These are phyloP conservation scores for Pythium guiyangense DNA, from an alignment of 352 stramenopile genomes.

Conservation along the genomic window DNA sequence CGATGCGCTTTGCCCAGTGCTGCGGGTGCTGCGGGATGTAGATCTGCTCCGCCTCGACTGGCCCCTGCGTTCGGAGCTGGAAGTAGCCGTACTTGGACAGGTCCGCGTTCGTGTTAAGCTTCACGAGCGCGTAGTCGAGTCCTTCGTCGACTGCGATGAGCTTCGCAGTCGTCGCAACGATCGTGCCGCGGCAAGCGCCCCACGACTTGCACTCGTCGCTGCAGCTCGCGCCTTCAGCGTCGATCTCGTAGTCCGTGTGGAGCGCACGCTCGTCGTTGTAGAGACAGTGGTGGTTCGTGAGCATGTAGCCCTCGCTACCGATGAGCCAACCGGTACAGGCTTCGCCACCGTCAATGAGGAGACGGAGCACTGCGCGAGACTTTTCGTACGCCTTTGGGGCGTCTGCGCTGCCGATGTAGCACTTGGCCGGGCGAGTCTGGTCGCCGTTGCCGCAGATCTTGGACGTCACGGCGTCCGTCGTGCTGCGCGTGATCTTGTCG, in stretches of 20 bases:
- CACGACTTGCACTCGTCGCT: conserved; percentile 18
- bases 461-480: conserved; percentile 9
- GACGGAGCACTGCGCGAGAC: conserved; percentile 24
- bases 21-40: conserved; percentile 46
- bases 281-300: conserved; percentile 53
- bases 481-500: conserved; percentile 28
- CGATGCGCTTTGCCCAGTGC: conserved; percentile 31
- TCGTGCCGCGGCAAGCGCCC: conserved; percentile 15
- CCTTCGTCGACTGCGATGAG: conserved; percentile 16
- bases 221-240: conserved; percentile 29
- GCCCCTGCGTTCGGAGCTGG: conserved; percentile 21
- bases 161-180: conserved; percentile 22
- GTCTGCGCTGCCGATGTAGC: conserved; percentile 16
- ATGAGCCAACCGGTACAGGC: conserved; percentile 41
- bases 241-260: conserved; percentile 28
- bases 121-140: conserved; percentile 43
- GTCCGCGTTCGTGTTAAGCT: conserved; percentile 21
- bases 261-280: conserved; percentile 10
- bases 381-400: conserved; percentile 19
- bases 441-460: conserved; percentile 31
- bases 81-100: conserved; percentile 29
- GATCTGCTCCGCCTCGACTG: conserved; percentile 27
- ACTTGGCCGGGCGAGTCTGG: conserved; percentile 21
- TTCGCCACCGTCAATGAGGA: conserved; percentile 22
- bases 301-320: conserved; percentile 30